Percentiles rank a stretch among this genome's conserved stretches.
phyloP scores from a whole-genome alignment of 176 grass and related monocot species.

The Thinopyrum elongatum region DNA sequence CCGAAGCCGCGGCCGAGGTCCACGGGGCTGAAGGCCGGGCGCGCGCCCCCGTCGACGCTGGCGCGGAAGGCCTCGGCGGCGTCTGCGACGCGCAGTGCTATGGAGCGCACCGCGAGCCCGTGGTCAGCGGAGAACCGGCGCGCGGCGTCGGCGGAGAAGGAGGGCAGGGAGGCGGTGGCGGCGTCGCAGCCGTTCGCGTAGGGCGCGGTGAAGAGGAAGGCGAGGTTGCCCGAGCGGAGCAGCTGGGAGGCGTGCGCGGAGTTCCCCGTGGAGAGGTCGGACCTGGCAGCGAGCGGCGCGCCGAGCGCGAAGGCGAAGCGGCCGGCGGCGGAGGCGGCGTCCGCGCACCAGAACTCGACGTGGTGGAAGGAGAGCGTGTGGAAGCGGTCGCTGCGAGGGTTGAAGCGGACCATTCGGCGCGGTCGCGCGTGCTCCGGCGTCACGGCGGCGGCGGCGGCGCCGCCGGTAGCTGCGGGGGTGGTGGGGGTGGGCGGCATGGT shows the following conservation, averaged over 20 bases:
- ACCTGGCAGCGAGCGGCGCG: constrained; percentile 58
- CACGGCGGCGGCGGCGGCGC: constrained; percentile 18
- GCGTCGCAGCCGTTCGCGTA: constrained; percentile 36
- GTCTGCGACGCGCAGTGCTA: constrained; percentile 70
- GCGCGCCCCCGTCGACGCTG: constrained; percentile 71
- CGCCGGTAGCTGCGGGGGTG: background rate
- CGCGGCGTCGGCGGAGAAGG: constrained; percentile 53
- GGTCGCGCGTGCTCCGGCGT: background rate
- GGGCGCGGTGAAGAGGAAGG: constrained; percentile 85
- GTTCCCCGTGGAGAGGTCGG: constrained; percentile 91
- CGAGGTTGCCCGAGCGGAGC: constrained; percentile 67
- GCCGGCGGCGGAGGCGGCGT: constrained; percentile 58
- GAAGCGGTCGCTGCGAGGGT: constrained; percentile 65
- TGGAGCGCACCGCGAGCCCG: constrained; percentile 74
- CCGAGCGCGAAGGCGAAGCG: constrained; percentile 87
- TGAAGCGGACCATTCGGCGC: background rate
- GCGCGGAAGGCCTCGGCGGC: constrained; percentile 64
- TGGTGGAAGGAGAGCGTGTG: constrained; percentile 73
- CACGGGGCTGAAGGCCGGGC: constrained; percentile 62
- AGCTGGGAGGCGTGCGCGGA: constrained; percentile 73
- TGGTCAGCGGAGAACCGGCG: constrained; percentile 54
- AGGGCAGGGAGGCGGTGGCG: constrained; percentile 53
- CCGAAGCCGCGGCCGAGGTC: constrained; percentile 64
- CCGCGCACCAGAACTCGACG: constrained; percentile 82
- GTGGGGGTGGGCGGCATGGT: constrained; percentile 34